A percentile compares a stretch with the other conserved stretches of the same genome.
phyloP scores from a whole-genome alignment of 768 basidiomycete genomes.

The Suillus placidus region DNA sequence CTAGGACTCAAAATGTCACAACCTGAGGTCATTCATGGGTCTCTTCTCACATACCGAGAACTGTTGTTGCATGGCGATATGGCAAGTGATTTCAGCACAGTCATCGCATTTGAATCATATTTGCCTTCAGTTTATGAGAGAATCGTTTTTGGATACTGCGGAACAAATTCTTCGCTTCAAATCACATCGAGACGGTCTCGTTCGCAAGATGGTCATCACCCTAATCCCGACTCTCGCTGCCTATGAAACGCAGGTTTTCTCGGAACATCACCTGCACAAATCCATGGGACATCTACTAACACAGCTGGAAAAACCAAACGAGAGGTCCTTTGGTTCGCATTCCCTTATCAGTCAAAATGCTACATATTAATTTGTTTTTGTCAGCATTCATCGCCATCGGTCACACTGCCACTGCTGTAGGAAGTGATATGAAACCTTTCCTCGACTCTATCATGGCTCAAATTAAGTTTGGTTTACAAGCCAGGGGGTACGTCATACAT shows the following conservation, averaged over 20 bases:
- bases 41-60: constrained; percentile 88
- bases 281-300: constrained; percentile 91
- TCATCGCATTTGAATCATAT: constrained; percentile 1
- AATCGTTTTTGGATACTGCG: constrained; percentile 82
- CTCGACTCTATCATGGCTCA: constrained; percentile 88
- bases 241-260: constrained; percentile 93
- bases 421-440: constrained; percentile 95
- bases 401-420: constrained; percentile 88
- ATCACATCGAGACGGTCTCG: constrained; percentile 81
- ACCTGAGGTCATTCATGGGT: constrained; percentile 91
- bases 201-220: constrained; percentile 93
- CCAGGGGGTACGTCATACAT: constrained; percentile 65
- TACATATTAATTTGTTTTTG: constrained; percentile 17
- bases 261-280: constrained; percentile 87
- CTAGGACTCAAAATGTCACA: constrained; percentile 75
- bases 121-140: constrained; percentile 77
- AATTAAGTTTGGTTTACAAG: constrained; percentile 87
- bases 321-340: constrained; percentile 79
- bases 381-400: constrained; percentile 95
- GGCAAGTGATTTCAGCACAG: constrained; percentile 50
- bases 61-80: constrained; percentile 92
- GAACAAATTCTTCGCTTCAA: constrained; percentile 90
- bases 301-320: constrained; percentile 86
- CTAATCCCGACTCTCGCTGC: constrained; percentile 94
- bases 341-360: not conserved